Base-by-base conservation (phyloP, 176 grass and related monocot species). In the Oryza officinalis region DNA sequence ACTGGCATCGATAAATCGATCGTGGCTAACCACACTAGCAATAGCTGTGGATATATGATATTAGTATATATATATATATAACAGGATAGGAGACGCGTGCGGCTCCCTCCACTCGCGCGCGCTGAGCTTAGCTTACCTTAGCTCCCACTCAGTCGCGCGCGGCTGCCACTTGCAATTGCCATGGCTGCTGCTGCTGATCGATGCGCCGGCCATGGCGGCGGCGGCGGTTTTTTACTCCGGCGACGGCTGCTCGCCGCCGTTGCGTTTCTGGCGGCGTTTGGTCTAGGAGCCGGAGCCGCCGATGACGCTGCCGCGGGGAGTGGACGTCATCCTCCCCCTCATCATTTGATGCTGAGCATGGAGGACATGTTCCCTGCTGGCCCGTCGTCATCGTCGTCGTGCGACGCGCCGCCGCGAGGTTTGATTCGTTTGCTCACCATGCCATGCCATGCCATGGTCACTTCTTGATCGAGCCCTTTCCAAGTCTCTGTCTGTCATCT, bases 31-130 rank as follows among this genome's bases (percentile, higher is more conserved):
- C 50, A 54, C 50, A 22, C 54, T n/a, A 20, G 18, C 18, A n/a
- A 20, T 10, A 60, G 18, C 54, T 60, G 22, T 2, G 1, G 57
- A 31, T 1, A 14, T 60, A 26, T 30, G 30, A 30, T 30, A 30
- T n/a, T n/a, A n/a, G n/a, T 30, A 30, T 30, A 1, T n/a, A 49
- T 89, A 75, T 85, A 47, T 85, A 86, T 72, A 78, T n/a, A 67
- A 66, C 67, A 37, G 6, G 78, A 77, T 63, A 63, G 60, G 52
- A 26, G 65, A 18, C 15, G 82, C 25, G 52, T 63, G 82, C 76
- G 82, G 82, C 41, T 68, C 82, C 72, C 43, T 40, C 72, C 72
- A 76, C 37, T 38, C 37, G 37, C 37, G 37, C 37, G 37, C 7
- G 37, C 37, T 38, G 37, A 15, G 45, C 3, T 47, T 47, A 47